Evolutionary conservation across 768 basidiomycete genomes (phyloP), one percentile per base, ranked within the genome.

Genomic region (Mycena epipterygia): DNA sequence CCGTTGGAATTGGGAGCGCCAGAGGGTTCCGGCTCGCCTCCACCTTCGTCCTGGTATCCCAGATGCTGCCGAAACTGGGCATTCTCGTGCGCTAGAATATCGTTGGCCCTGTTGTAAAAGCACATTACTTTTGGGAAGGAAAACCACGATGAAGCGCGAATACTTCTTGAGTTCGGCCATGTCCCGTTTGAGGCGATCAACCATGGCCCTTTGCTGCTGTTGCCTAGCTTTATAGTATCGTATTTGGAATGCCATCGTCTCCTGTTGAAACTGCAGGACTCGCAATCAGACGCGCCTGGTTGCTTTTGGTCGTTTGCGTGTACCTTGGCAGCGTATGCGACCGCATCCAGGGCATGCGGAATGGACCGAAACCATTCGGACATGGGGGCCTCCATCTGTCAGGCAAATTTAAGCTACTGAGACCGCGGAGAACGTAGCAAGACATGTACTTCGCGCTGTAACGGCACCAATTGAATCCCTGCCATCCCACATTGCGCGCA

Each of bases 331-430:
- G 94, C 88, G 73, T 87, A 88, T 46, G 93, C 90, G 30, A 93
- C 79, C 29, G 85, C 78, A 76, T 95, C 93, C 32, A 95, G 79
- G 3, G 88, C 81, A 64, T 83, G 80, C 11, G 93, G 89, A 32
- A 92, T 79, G 37, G 89, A 86, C 13, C 85, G 84, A 81, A 95
- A 95, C 94, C 94, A 95, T 33, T 91, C 87, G 14, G 90, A 89
- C 92, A 95, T 94, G 0, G 94, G 94, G 2, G 86, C 81, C 12
- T 93, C 93, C 87, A 95, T 87, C 94, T 95, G 74, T 27, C 57
- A 67, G 32, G 23, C 13, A 7, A 51, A 74, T 21, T 57, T 42
- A 25, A 35, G 59, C 27, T 9, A 49, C n/a, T 16, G 42, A 27
- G 14, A 27, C 35, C 25, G 64, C 35, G 29, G 21, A 44, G 52